These are phyloP conservation scores for Pilasporangium apinafurcum DNA, from an alignment of 352 stramenopile genomes.

Conservation along the genomic window DNA sequence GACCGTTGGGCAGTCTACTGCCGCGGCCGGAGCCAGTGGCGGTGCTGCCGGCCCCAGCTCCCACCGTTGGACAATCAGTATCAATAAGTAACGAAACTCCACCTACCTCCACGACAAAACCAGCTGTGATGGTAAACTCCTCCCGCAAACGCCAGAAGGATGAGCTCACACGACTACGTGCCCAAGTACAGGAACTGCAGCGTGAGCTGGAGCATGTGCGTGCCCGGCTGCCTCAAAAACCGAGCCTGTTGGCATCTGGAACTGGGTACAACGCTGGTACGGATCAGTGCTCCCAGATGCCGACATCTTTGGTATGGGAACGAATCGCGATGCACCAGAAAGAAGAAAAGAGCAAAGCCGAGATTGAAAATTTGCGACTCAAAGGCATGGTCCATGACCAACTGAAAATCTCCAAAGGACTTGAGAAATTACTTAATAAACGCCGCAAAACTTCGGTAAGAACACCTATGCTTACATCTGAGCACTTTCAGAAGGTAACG, in stretches of 20 bases:
- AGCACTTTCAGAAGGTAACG: background rate
- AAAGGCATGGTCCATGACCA: conserved; percentile 49
- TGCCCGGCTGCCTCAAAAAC: conserved; percentile 3
- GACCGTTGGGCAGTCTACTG: no score
- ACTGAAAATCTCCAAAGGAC: conserved; percentile 45
- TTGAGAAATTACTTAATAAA: conserved; percentile 51
- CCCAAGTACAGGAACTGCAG: conserved; percentile 54
- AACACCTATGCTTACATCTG: background rate
- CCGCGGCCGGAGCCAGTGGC: background rate
- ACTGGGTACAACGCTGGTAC: background rate
- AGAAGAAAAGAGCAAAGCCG: conserved; percentile 54
- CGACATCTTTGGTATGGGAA: conserved; percentile 34
- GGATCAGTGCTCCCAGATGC: background rate
- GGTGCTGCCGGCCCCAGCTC: background rate
- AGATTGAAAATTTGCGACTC: conserved; percentile 65
- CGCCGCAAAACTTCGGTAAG: conserved; percentile 30
- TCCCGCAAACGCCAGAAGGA: conserved; percentile 53
- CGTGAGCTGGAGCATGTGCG: conserved; percentile 24
- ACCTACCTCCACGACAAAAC: background rate
- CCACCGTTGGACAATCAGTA: no score
- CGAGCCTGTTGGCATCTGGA: no score
- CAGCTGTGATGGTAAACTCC: conserved; percentile 20
- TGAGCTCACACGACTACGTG: conserved; percentile 34
- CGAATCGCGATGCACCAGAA: conserved; percentile 60
- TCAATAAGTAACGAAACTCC: no score